Base-by-base conservation (phyloP, 768 basidiomycete genomes). In the Agaricus sinodeliciosus region DNA sequence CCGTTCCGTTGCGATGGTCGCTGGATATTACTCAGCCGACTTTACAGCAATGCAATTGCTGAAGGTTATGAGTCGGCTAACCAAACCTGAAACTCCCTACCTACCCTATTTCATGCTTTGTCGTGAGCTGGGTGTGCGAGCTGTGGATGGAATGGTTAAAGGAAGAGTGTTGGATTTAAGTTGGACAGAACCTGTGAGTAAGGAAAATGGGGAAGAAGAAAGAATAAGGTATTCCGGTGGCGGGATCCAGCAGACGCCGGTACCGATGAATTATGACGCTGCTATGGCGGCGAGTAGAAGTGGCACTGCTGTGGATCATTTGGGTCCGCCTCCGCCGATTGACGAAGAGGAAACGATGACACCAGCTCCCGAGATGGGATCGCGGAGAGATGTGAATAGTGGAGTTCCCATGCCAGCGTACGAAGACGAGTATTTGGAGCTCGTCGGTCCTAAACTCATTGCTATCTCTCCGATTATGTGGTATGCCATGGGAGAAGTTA, bases 61-160 rank as follows among this genome's bases (percentile, higher is more conserved):
- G 55, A 84, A 82, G 59, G 88, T 92, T 45, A 90, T 90, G 86
- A 80, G 80, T 59, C 79, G 87, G 46, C 74, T 93, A 53, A 81
- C 84, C 26, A 80, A 82, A 58, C 76, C 78, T 0, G 79, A 78
- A 41, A 76, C 80, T 46, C 76, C 72, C 9, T 81, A 84, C 56
- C 71, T 92, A 46, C 78, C 86, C 1, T 93, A 93, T 65, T 93
- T 93, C 66, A 70, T 84, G 56, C 75, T 92, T 12, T 92, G 89
- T 60, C 76, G 87, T 37, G 88, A 92, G 65, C 69, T 92, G n/a
- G 90, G 90, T 3, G 87, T 87, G 43, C 75, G 81, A 8, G 86
- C 87, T 4, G 87, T 92, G 7, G 90, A 92, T 62, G 89, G 86
- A 25, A 87, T 92, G 87, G 79, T 93, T 43, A 82, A 83, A 55